Evolutionary conservation across 2,329 filamentous ascomycete species (phyloP).

Genomic region (Xylogone sp.): DNA sequence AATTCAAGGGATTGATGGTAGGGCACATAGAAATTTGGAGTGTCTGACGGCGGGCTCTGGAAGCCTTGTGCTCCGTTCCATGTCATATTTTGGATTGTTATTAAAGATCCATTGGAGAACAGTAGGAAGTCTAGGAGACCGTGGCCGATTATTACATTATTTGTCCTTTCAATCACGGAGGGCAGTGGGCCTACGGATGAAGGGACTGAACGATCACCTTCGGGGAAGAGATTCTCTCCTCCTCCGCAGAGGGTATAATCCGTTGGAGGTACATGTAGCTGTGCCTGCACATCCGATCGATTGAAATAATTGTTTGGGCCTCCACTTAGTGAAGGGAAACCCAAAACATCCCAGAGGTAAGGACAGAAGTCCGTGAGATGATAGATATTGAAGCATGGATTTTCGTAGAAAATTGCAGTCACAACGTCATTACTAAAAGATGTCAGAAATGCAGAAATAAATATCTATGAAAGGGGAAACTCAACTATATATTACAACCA

Average conservation of each 20-base stretch:
- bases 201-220: constrained; percentile 42
- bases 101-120: constrained; percentile 57
- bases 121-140: constrained; percentile 60
- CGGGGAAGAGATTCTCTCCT: constrained; percentile 39
- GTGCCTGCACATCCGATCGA: constrained; percentile 54
- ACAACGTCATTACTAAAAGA: constrained; percentile 33
- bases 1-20: constrained; percentile 48
- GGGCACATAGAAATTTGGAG: constrained; percentile 22
- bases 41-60: constrained; percentile 28
- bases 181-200: constrained; percentile 51
- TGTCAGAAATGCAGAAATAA: background rate
- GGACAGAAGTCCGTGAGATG: constrained; percentile 48
- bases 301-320: constrained; percentile 60
- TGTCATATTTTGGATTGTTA: constrained; percentile 69
- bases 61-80: constrained; percentile 65
- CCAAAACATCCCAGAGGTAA: constrained; percentile 22
- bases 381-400: constrained; percentile 66
- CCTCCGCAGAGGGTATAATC: constrained; percentile 50
- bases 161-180: constrained; percentile 56
- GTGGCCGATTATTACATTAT: constrained; percentile 58
- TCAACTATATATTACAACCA: constrained; percentile 19
- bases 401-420: constrained; percentile 44
- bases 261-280: constrained; percentile 51
- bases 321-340: constrained; percentile 43
- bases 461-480: background rate